Evolutionary conservation across 192 early-diverging fungal species (phyloP).

Genomic region (Coemansia umbellata): DNA sequence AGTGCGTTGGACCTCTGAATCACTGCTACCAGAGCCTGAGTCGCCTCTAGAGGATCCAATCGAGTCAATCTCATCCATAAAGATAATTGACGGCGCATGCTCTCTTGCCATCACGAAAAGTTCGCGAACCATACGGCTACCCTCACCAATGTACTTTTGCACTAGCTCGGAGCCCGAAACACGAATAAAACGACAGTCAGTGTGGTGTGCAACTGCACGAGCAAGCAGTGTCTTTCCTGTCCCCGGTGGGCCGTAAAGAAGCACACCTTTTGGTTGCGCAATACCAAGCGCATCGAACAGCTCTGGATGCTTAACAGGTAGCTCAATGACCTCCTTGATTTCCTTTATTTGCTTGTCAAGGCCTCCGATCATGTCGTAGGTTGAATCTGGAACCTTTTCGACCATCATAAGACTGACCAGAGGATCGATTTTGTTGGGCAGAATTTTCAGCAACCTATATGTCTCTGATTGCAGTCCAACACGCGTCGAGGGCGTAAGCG

Average conservation of each 20-base stretch:
- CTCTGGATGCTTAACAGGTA: conserved; percentile 99
- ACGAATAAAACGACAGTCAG: conserved; percentile 87
- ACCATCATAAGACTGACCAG: conserved; percentile 99
- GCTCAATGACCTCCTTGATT: conserved; percentile 99
- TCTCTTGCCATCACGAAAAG: conserved; percentile 89
- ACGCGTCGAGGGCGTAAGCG: conserved; percentile 87
- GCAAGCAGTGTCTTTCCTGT: conserved; percentile 87
- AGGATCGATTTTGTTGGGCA: conserved; percentile 99
- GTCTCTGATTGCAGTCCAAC: conserved; percentile 91
- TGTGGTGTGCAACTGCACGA: conserved; percentile 89
- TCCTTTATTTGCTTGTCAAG: conserved; percentile 99
- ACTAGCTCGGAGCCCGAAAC: conserved; percentile 88
- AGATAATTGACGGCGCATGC: conserved; percentile 88
- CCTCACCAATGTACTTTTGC: conserved; percentile 92
- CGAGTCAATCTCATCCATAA: conserved; percentile 92
- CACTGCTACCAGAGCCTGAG: conserved; percentile 69
- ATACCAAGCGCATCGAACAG: conserved; percentile 97
- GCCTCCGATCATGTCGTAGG: conserved; percentile 99
- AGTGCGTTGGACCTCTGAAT: conserved; percentile 87
- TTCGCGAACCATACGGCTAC: conserved; percentile 87
- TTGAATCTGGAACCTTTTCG: conserved; percentile 98
- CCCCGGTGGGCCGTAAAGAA: conserved; percentile 87
- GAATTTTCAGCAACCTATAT: conserved; percentile 89
- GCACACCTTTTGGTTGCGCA: conserved; percentile 97
- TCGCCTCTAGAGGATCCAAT: conserved; percentile 85